Conservation (phyloP, 768 basidiomycete genomes). For the Lentinula edodes region DNA sequence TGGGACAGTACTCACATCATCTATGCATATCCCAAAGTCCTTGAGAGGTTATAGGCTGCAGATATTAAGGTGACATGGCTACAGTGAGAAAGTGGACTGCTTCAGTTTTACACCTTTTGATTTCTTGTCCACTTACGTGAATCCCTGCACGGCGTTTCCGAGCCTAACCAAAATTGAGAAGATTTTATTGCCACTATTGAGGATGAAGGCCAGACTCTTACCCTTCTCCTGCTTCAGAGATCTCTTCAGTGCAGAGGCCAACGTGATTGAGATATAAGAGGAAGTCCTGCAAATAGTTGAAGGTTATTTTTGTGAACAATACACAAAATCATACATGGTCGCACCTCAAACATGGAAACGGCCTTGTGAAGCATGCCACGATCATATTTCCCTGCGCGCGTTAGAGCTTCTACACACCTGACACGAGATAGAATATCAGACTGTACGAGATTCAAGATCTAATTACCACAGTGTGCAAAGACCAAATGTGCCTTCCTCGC, state of each 20-base stretch:
- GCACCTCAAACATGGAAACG: conserved; percentile 85
- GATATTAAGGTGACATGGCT: conserved; percentile 85
- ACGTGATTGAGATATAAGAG: conserved; percentile 83
- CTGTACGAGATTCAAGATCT: background rate
- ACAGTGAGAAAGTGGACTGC: background rate
- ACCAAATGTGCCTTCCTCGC: conserved; percentile 93
- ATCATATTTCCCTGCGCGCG: conserved; percentile 81
- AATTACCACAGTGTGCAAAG: conserved; percentile 77
- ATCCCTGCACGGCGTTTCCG: conserved; percentile 86
- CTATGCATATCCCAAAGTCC: conserved; percentile 31
- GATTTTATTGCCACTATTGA: background rate
- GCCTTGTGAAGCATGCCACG: conserved; percentile 58
- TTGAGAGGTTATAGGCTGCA: conserved; percentile 77
- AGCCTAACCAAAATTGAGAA: conserved; percentile 37
- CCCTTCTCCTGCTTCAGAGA: conserved; percentile 82
- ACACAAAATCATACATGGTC: conserved; percentile 9
- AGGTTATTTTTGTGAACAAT: background rate
- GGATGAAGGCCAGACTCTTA: conserved; percentile 16
- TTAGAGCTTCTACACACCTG: conserved; percentile 86
- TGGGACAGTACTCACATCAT: background rate
- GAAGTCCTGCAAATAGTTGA: conserved; percentile 49
- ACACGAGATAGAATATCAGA: background rate
- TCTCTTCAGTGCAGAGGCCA: conserved; percentile 81
- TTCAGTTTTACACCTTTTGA: background rate
- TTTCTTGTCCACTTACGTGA: conserved; percentile 54